Conservation (phyloP, 1,139 yeast species). For the Nakaseomyces nivariensis region DNA sequence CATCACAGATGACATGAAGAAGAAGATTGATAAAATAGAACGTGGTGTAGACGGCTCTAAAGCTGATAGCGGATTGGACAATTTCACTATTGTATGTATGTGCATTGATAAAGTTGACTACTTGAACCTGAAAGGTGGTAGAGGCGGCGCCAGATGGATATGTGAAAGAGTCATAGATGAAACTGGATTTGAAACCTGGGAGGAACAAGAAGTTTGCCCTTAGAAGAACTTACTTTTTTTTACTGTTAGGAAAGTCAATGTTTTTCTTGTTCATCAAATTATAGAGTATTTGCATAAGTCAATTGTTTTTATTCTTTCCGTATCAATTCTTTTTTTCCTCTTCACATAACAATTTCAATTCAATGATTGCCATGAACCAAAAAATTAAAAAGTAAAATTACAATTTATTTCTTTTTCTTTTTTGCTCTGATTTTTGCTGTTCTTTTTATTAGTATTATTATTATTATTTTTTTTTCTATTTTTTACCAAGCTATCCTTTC, state of each 20-base stretch:
- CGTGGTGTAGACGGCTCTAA: conserved; percentile 80
- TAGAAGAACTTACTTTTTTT: conserved; percentile 14
- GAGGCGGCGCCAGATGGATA: conserved; percentile 33
- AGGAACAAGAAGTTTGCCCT: conserved; percentile 71
- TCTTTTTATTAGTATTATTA: neutral
- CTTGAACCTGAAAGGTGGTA: conserved; percentile 40
- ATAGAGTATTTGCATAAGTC: neutral
- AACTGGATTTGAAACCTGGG: conserved; percentile 54
- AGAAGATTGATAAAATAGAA: conserved; percentile 55
- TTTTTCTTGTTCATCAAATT: neutral
- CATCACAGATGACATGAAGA: conserved; percentile 47
- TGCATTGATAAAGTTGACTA: conserved; percentile 67
- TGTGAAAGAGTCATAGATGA: conserved; percentile 43
- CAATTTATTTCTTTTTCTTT: neutral
- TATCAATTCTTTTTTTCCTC: neutral
- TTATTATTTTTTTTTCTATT: neutral
- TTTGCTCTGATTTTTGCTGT: neutral
- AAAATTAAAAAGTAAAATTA: too few species aligned
- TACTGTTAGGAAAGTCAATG: too few species aligned
- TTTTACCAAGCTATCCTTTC: neutral
- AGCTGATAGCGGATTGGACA: conserved; percentile 56
- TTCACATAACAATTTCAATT: too few species aligned
- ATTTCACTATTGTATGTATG: conserved; percentile 61
- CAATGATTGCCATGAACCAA: too few species aligned
- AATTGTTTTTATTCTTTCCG: neutral